Evolutionary conservation across 345 rosid genomes (phyloP).

Genomic region (Hibiscus trionum): DNA sequence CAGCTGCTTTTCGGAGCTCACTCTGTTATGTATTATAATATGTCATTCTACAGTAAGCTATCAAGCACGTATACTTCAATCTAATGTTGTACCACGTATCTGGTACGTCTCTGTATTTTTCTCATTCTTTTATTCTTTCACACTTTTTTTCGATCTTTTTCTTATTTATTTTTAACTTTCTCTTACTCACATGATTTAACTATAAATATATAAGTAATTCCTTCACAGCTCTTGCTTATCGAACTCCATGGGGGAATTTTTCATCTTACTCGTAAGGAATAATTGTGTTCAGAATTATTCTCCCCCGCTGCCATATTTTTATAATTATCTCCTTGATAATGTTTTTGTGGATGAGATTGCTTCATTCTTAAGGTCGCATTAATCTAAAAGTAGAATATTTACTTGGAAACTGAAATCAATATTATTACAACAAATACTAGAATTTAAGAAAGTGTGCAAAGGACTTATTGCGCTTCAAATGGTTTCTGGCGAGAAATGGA

Average conservation of each 20-base stretch:
- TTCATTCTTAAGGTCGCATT: not conserved
- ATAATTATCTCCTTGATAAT: not conserved
- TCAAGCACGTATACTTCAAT: too few species aligned
- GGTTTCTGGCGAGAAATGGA: too few species aligned
- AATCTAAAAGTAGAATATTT: not conserved
- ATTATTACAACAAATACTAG: not conserved
- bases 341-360: not conserved
- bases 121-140: too few species aligned
- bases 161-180: too few species aligned
- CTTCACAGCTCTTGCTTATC: not conserved
- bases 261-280: not conserved
- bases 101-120: too few species aligned
- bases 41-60: too few species aligned
- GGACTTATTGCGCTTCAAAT: too few species aligned
- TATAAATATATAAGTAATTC: not conserved
- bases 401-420: not conserved
- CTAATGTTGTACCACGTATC: too few species aligned
- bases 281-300: conserved; percentile 3
- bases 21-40: too few species aligned
- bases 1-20: too few species aligned
- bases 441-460: not conserved
- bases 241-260: not conserved
- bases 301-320: not conserved
- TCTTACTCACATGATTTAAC: too few species aligned
- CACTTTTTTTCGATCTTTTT: too few species aligned